phyloP scores from a whole-genome alignment of 495 filamentous ascomycete species.

The Cudoniella acicularis region DNA sequence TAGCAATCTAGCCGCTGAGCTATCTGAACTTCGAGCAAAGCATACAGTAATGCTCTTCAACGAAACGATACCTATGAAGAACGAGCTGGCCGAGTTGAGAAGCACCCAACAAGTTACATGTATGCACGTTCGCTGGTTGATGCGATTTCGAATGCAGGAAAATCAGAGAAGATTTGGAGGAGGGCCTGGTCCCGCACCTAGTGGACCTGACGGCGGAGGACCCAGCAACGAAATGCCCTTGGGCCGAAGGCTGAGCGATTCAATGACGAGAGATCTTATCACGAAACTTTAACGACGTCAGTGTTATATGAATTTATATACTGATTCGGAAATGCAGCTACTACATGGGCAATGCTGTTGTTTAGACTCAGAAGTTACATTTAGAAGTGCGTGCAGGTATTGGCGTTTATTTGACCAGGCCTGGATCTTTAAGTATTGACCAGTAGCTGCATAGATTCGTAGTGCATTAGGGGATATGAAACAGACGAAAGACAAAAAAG shows the following conservation, averaged over 20 bases:
- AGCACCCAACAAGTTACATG: conserved; percentile 46
- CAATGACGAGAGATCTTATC: conserved; percentile 16
- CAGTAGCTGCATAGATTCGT: no score
- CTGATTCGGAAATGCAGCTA: no score
- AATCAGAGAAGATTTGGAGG: conserved; percentile 21
- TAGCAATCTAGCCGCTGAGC: conserved; percentile 38
- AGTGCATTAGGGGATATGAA: no score
- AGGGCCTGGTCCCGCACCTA: conserved; percentile 17
- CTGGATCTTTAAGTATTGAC: no score
- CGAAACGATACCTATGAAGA: conserved; percentile 44
- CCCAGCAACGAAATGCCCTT: conserved; percentile 5
- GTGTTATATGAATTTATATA: background rate
- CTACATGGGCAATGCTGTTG: no score
- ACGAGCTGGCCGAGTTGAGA: conserved; percentile 49
- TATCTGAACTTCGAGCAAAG: conserved; percentile 43
- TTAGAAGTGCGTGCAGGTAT: no score
- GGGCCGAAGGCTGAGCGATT: conserved; percentile 22
- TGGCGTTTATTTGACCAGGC: no score
- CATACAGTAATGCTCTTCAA: conserved; percentile 47
- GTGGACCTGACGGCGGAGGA: conserved; percentile 18
- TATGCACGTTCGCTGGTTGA: conserved; percentile 54
- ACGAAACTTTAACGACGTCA: conserved; percentile 17
- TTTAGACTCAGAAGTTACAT: no score
- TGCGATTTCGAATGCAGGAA: conserved; percentile 43
- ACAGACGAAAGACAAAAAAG: no score